Percentiles rank a stretch among this genome's conserved stretches.
phyloP scores from a whole-genome alignment of 176 grass and related monocot genomes.

The Cymbopogon citratus region DNA sequence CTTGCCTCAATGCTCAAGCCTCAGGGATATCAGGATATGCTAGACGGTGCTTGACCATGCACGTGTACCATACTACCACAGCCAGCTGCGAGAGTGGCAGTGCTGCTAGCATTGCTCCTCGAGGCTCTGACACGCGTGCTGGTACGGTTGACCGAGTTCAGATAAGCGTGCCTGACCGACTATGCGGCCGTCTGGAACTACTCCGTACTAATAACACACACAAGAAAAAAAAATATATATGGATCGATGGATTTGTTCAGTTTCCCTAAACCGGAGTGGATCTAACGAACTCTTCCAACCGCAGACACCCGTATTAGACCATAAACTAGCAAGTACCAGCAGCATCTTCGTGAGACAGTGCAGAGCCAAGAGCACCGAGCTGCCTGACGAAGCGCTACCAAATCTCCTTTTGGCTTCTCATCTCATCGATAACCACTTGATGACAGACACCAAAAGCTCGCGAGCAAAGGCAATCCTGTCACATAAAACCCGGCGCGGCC shows the following conservation, averaged over 20 bases:
- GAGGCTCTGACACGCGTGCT: background rate
- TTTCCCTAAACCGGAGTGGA: conserved; percentile 30
- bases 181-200: background rate
- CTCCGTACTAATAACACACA: too few species aligned
- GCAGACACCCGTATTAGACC: conserved; percentile 11
- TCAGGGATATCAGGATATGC: background rate
- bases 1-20: background rate
- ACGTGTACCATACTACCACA: background rate
- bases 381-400: conserved; percentile 32
- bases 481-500: conserved; percentile 7
- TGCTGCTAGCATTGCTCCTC: background rate
- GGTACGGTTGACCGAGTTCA: conserved; percentile 26
- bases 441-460: background rate
- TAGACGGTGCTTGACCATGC: background rate
- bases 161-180: background rate
- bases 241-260: background rate
- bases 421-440: background rate
- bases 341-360: conserved; percentile 21
- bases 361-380: conserved; percentile 15
- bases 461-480: background rate
- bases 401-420: conserved; percentile 7
- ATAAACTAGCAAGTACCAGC: background rate
- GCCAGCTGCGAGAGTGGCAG: background rate
- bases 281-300: conserved; percentile 38
- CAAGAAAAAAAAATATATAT: background rate